Base-by-base conservation (phyloP, 139 green algal species). In the Volvox africanus region DNA sequence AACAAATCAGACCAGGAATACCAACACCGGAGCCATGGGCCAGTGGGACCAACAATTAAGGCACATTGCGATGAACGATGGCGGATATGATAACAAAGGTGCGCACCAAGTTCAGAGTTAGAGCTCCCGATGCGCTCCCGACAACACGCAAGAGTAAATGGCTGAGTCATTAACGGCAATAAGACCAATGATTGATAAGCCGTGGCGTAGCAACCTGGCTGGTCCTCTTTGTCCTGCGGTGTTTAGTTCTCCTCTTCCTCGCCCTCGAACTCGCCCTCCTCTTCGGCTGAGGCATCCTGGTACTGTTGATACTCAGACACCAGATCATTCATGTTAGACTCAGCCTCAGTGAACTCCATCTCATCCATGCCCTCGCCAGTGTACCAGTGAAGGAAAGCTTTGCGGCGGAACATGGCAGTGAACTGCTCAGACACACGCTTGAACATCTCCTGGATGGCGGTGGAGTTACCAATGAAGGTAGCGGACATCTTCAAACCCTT, bases 251-350 rank as follows among this genome's bases (percentile, higher is more conserved):
- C 83, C 83, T 88, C 91, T 87, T 93, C 91, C 91, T 93, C 91
- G 36, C 81, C 91, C 91, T 93, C 91, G 68, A 82, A 76, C 89
- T 98, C 97, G 79, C 93, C 96, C 92, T 99, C 97, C 92, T 99
- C 97, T 92, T 99, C 98, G 20, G 96, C 97, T 32, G 94, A 96
- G 24, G 98, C 98, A 88, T 99, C 98, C 95, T 99, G 98, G 95
- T 99, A 99, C 94, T 99, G 98, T 95, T 99, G 98, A 95, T 99
- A 99, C 96, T 99, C 98, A 50, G 94, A 97, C 20, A 99, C 98
- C 44, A 99, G 94, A 91, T 99, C 97, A 90, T 98, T 98, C 93
- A 95, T 95, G 93, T 95, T 95, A 82, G 93, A 95, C 93, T 95
- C 93, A 79, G 97, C 98, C 95, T 99, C 98, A 61, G 98, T 99